These are phyloP conservation scores for Botrytis squamosa DNA, from an alignment of 2,329 filamentous ascomycete species.

Conservation along the genomic window DNA sequence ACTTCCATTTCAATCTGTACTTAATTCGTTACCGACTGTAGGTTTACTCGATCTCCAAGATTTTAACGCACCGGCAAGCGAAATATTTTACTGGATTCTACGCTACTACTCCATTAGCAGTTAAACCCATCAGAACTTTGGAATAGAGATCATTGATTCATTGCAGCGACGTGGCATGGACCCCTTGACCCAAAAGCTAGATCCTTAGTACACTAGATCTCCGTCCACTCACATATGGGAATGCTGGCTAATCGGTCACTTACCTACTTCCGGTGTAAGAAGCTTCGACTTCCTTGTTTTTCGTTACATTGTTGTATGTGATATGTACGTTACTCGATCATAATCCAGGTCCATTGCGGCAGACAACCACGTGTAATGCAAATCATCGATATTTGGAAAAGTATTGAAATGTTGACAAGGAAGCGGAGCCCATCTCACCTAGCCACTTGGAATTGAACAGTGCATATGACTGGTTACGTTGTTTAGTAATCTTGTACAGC, in stretches of 20 bases:
- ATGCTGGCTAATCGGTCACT: not conserved
- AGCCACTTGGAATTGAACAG: not conserved
- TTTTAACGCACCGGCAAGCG: not conserved
- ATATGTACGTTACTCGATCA: not conserved
- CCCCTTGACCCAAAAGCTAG: not conserved
- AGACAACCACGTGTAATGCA: not conserved
- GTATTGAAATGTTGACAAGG: not conserved
- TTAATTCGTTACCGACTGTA: not conserved
- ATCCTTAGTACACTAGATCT: not conserved
- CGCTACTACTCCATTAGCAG: not conserved
- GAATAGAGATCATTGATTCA: not conserved
- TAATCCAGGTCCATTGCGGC: not conserved
- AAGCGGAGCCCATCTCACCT: not conserved
- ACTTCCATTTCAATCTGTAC: not conserved
- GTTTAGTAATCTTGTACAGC: not conserved
- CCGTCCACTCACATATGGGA: not conserved
- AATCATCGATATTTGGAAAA: not conserved
- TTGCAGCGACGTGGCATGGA: not conserved
- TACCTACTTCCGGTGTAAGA: not conserved
- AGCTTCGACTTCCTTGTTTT: not conserved
- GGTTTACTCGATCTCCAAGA: not conserved
- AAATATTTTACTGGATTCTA: not conserved
- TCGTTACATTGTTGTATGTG: not conserved
- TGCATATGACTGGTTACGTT: not conserved
- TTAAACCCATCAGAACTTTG: not conserved